These are phyloP conservation scores for Dendrocalamus sinicus DNA, from an alignment of 176 grass and related monocot species.

Conservation along the genomic window DNA sequence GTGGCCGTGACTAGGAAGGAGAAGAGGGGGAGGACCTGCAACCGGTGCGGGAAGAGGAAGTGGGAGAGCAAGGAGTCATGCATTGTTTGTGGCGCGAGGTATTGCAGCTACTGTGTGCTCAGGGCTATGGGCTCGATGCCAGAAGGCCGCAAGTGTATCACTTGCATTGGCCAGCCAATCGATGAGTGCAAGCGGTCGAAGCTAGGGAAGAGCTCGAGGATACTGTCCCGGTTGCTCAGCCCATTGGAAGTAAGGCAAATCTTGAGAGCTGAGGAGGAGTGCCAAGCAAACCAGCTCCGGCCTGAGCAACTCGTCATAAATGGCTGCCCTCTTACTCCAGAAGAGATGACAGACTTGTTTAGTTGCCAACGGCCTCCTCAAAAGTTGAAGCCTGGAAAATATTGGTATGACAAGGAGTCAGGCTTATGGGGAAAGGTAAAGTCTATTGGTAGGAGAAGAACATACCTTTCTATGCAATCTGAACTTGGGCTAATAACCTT, in stretches of 20 bases:
- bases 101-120: constrained; percentile 80
- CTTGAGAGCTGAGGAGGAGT: constrained; percentile 91
- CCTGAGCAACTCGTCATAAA: constrained; percentile 83
- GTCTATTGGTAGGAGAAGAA: neutral
- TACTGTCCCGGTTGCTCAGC: constrained; percentile 63
- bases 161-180: constrained; percentile 79
- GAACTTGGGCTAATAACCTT: neutral
- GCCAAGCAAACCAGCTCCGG: constrained; percentile 87
- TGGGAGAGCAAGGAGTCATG: constrained; percentile 94
- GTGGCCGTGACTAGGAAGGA: constrained; percentile 63
- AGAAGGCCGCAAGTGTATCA: constrained; percentile 84
- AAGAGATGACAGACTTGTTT: constrained; percentile 81
- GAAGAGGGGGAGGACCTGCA: constrained; percentile 55
- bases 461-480: constrained; percentile 8
- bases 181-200: constrained; percentile 76
- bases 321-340: constrained; percentile 55
- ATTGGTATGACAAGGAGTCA: constrained; percentile 99
- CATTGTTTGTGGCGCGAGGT: constrained; percentile 73
- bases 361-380: constrained; percentile 78
- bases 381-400: constrained; percentile 90
- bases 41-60: constrained; percentile 80
- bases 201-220: constrained; percentile 85
- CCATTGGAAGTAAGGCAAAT: constrained; percentile 91
- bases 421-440: constrained; percentile 92
- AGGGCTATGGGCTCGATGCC: constrained; percentile 98